Evolutionary conservation across 148 eudicot species (phyloP), one percentile per base, ranked within the genome.

Genomic region (Pouteria glomerata): DNA sequence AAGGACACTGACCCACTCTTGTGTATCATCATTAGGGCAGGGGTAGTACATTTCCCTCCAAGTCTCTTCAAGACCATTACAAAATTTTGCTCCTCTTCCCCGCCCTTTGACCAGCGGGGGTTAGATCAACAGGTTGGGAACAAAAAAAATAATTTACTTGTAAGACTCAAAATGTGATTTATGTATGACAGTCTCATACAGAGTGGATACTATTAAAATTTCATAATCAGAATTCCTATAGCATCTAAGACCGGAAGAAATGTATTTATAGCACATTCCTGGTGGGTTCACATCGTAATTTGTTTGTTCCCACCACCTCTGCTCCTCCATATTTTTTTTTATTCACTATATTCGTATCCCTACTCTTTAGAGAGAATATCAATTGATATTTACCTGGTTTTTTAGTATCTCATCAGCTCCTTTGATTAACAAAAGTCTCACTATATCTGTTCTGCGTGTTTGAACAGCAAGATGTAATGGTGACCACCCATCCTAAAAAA

Each of bases 381-480:
- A 61, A 37, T 8, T 52, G 34, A 75, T 64, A 52, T 68, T 80
- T 83, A 87, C 98, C 90, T 77, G 34, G 81, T 86, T 89, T 82
- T 70, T 89, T 33, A 89, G 41, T 51, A 90, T 82, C 82, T 82
- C 86, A 65, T 95, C 91, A 59, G 98, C 98, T 60, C 97, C 93
- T 80, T 89, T 89, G 69, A 89, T 84, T 71, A 95, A 68, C 73
- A 95, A 79, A 77, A 95, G 97, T 85, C 94, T 88, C 78, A 88
- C 94, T n/a, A 89, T 68, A 82, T 95, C 99, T 44, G 94, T 91
- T 82, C 99, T 86, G 61, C 91, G 96, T 27, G 92, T 79, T 79
- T 95, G 99, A 64, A 95, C 96, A 57, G 99, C 99, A 21, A 95
- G 82, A 88, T 95, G 99, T 76, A 95, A 71, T 19, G 99, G 89